phyloP scores from a whole-genome alignment of 352 stramenopile genomes.

The Globisporangium polare region DNA sequence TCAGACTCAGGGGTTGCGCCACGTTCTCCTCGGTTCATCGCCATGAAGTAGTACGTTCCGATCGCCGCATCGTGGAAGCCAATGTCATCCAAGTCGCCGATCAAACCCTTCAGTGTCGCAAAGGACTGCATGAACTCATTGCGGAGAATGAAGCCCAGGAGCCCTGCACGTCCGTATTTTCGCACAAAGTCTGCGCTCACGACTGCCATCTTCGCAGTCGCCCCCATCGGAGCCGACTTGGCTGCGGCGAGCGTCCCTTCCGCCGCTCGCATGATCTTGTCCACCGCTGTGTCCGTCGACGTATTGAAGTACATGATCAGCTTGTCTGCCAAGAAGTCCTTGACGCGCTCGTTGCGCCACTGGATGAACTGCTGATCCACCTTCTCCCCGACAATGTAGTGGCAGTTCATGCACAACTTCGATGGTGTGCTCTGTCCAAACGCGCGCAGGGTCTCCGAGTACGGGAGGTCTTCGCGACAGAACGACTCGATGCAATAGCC shows the following conservation, averaged over 20 bases:
- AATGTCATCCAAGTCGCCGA: conserved; percentile 75
- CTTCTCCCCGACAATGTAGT: conserved; percentile 69
- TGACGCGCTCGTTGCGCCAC: conserved; percentile 75
- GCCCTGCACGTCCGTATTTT: conserved; percentile 74
- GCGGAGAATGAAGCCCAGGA: conserved; percentile 80
- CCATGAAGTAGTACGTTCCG: conserved; percentile 88
- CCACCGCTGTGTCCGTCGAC: conserved; percentile 70
- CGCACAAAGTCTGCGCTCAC: conserved; percentile 83
- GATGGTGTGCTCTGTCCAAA: conserved; percentile 58
- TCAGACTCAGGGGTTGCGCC: conserved; percentile 68
- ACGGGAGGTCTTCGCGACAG: conserved; percentile 66
- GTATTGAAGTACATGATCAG: conserved; percentile 78
- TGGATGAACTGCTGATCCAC: conserved; percentile 74
- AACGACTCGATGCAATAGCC: conserved; percentile 80
- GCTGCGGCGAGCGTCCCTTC: conserved; percentile 73
- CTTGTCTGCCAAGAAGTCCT: conserved; percentile 65
- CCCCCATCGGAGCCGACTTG: conserved; percentile 75
- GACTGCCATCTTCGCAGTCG: conserved; percentile 79
- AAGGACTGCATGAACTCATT: conserved; percentile 90
- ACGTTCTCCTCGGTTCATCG: conserved; percentile 79
- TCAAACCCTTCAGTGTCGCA: conserved; percentile 73
- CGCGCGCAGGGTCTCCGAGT: conserved; percentile 53
- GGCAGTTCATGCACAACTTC: conserved; percentile 69
- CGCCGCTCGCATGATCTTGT: conserved; percentile 81
- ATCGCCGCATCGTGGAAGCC: conserved; percentile 84